Conservation (phyloP, 2,329 filamentous ascomycete genomes). For the Fusarium sp. region DNA sequence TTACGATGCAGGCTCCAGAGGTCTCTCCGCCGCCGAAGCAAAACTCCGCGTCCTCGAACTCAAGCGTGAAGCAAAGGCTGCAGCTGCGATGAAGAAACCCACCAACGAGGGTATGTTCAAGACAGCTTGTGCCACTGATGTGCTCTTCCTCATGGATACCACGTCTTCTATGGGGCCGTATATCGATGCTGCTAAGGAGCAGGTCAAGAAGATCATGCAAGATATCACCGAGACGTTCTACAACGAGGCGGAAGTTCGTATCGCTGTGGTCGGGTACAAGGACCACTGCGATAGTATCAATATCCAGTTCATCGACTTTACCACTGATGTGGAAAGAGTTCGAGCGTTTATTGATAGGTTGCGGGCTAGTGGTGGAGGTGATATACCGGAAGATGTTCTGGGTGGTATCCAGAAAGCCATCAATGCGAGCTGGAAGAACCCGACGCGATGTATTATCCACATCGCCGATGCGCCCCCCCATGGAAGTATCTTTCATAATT, state of each 20-base stretch:
- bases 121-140: slow-evolving; percentile 51
- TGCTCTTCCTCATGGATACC: slow-evolving; percentile 56
- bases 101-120: slow-evolving; percentile 50
- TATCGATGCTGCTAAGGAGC: slow-evolving; percentile 52
- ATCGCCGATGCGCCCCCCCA: slow-evolving; percentile 32
- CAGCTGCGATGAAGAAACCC: slow-evolving; percentile 11
- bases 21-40: slow-evolving; percentile 18
- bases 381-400: slow-evolving; percentile 54
- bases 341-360: slow-evolving; percentile 9
- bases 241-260: slow-evolving; percentile 52
- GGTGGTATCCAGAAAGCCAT: slow-evolving; percentile 51
- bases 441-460: slow-evolving; percentile 47
- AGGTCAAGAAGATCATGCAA: slow-evolving; percentile 51
- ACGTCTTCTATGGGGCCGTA: slow-evolving; percentile 52
- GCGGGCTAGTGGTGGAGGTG: slow-evolving; percentile 45
- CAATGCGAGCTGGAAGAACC: slow-evolving; percentile 50
- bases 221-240: slow-evolving; percentile 51
- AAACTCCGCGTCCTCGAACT: slow-evolving; percentile 25
- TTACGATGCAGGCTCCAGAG: slow-evolving; percentile 14
- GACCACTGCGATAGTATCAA: slow-evolving; percentile 48
- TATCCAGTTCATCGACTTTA: slow-evolving; percentile 28
- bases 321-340: slow-evolving; percentile 7
- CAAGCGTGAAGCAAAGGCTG: slow-evolving; percentile 22
- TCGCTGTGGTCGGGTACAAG: slow-evolving; percentile 54
- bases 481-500: slow-evolving; percentile 13